Evolutionary conservation across 2,329 filamentous ascomycete species (phyloP).

Genomic region (Penicillium brasilianum): DNA sequence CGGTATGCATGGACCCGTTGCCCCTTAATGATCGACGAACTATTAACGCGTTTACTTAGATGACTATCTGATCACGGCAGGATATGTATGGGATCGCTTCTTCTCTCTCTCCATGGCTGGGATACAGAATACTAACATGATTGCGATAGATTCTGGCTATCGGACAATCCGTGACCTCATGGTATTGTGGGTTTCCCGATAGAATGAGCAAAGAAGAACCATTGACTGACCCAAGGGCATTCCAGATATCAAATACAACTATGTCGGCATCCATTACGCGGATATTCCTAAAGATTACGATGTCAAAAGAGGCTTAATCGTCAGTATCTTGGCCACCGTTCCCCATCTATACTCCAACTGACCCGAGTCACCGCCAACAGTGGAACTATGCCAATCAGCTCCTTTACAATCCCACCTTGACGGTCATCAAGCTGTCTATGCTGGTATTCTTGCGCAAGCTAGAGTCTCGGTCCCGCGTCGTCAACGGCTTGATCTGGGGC

Average conservation of each 20-base stretch:
- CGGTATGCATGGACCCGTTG: slow-evolving; percentile 22
- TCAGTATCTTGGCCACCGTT: slow-evolving; percentile 13
- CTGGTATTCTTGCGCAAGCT: slow-evolving; percentile 39
- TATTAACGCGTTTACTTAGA: slow-evolving; percentile 21
- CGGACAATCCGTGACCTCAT: slow-evolving; percentile 30
- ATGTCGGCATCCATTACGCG: slow-evolving; percentile 32
- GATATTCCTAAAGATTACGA: slow-evolving; percentile 30
- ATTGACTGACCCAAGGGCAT: neutral
- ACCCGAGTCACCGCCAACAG: slow-evolving; percentile 7
- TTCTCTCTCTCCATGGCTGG: neutral
- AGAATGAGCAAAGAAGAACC: neutral
- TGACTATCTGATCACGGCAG: slow-evolving; percentile 30
- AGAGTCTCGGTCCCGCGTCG: slow-evolving; percentile 30
- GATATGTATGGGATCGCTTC: slow-evolving; percentile 26
- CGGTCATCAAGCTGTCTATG: slow-evolving; percentile 38
- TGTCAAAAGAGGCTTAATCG: slow-evolving; percentile 21
- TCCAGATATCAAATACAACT: slow-evolving; percentile 34
- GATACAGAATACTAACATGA: slow-evolving; percentile 1
- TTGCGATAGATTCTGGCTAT: slow-evolving; percentile 27
- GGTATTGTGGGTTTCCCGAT: slow-evolving; percentile 31
- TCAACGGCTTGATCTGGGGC: slow-evolving; percentile 30
- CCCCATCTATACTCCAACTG: neutral
- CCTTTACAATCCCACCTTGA: slow-evolving; percentile 38
- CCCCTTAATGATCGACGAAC: slow-evolving; percentile 11
- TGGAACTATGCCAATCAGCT: slow-evolving; percentile 38